Conservation (phyloP, 352 stramenopile species). For the Pythium vanterpoolii region DNA sequence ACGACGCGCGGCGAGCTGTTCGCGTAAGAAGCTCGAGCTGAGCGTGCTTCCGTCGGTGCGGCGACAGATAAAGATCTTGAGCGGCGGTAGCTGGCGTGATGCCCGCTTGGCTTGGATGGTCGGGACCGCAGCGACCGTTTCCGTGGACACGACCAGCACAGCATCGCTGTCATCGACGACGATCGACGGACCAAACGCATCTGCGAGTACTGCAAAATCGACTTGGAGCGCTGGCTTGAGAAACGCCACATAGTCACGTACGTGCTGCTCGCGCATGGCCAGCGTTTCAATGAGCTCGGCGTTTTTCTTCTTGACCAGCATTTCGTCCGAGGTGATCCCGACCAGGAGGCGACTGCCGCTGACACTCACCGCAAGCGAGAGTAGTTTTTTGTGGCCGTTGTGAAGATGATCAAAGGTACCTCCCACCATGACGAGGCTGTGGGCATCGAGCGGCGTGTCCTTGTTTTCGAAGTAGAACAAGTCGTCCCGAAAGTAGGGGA, state of each 20-base stretch:
- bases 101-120: conserved; percentile 10
- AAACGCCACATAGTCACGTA: conserved; percentile 56
- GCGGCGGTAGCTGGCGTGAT: conserved; percentile 40
- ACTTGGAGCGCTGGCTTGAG: conserved; percentile 62
- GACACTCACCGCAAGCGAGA: conserved; percentile 70
- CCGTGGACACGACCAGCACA: conserved; percentile 75
- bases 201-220: conserved; percentile 74
- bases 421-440: conserved; percentile 65
- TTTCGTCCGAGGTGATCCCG: conserved; percentile 74
- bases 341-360: conserved; percentile 50
- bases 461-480: conserved; percentile 80
- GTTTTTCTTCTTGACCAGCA: conserved; percentile 79
- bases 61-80: conserved; percentile 77
- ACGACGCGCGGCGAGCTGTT: conserved; percentile 38
- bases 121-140: conserved; percentile 6
- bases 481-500: conserved; percentile 41
- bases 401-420: conserved; percentile 91
- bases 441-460: conserved; percentile 34
- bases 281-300: conserved; percentile 69
- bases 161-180: conserved; percentile 51
- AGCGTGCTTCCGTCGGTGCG: conserved; percentile 81
- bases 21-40: conserved; percentile 80
- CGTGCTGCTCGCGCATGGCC: conserved; percentile 46
- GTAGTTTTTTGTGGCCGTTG: conserved; percentile 90
- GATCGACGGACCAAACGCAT: conserved; percentile 84